Percentiles rank a stretch among this genome's conserved stretches.
Conservation (phyloP, 768 basidiomycete genomes). For the Lanmaoa rubissima region DNA sequence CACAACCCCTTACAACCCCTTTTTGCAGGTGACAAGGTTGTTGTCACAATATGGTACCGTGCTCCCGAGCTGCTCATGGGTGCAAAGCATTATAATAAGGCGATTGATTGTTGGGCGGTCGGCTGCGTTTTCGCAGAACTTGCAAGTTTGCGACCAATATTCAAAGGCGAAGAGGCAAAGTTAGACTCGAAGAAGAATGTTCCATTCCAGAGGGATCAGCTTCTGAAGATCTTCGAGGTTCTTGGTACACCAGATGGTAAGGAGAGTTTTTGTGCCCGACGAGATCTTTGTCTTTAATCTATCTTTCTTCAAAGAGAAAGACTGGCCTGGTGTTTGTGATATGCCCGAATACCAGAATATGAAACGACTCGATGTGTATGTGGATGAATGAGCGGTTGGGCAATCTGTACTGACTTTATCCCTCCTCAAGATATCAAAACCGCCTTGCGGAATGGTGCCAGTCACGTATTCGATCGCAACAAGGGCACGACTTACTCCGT, state of each 20-base stretch:
- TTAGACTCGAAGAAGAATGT: slow-evolving; percentile 96
- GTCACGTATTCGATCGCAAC: slow-evolving; percentile 52
- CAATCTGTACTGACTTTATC: not conserved
- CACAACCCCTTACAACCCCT: slow-evolving; percentile 90
- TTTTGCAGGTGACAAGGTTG: slow-evolving; percentile 94
- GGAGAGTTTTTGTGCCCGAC: not conserved
- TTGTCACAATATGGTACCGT: slow-evolving; percentile 99
- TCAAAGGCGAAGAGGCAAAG: slow-evolving; percentile 99
- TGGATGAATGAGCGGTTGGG: slow-evolving; percentile 9
- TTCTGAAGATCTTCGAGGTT: slow-evolving; percentile 94
- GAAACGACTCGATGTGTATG: slow-evolving; percentile 73
- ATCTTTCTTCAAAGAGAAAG: slow-evolving; percentile 52
- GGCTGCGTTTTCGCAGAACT: slow-evolving; percentile 98
- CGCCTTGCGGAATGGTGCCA: slow-evolving; percentile 77
- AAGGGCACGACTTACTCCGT: slow-evolving; percentile 81
- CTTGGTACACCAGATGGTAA: slow-evolving; percentile 84
- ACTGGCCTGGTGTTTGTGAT: slow-evolving; percentile 82
- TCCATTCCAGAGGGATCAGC: slow-evolving; percentile 94
- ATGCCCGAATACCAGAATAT: slow-evolving; percentile 90
- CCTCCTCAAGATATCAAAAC: slow-evolving; percentile 50
- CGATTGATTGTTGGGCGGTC: slow-evolving; percentile 96
- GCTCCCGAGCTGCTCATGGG: slow-evolving; percentile 95
- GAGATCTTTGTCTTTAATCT: slow-evolving; percentile 1
- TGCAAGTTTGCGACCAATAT: slow-evolving; percentile 90
- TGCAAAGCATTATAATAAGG: slow-evolving; percentile 96